Base-by-base conservation (phyloP, 139 green algal genomes). In the Chlamydomonas schloesseri region DNA sequence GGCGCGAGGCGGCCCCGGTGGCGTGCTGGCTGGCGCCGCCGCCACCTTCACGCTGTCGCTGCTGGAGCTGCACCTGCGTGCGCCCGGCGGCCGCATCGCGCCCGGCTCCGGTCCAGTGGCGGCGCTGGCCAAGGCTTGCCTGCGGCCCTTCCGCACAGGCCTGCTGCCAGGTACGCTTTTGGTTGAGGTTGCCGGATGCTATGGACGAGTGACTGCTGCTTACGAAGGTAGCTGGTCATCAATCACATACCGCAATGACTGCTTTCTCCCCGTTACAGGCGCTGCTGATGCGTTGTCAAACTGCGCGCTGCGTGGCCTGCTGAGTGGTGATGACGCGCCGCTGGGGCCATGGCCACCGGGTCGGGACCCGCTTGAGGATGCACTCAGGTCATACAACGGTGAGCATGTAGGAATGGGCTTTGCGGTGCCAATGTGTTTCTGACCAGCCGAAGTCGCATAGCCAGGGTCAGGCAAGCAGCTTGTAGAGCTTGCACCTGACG, bases 301-400 rank as follows among this genome's bases (percentile, higher is more conserved):
- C 26, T 81, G 71, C 31, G 77, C 71, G 31, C 71, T 95, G 75
- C 90, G 83, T 14, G 81, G 88, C 18, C 74, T 92, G 69, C 85
- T 98, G 37, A 86, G 94, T 60, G 50, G 36, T 4, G 90, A 93
- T 46, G 95, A 97, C 69, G 90, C 87, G 8, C 74, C 92, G 33
- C 87, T 98, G 74, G 95, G 95, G 21, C 95, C 95, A 0, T 96
- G 93, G 87, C 84, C 86, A 37, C 78, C 86, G 24, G 90, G 92
- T 3, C 60, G 87, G 37, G 94, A 97, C 85, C 87, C 91, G 8
- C 82, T 95, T 53, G 93, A 97, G 73, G 90, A 95, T 23, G 91
- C 93, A 21, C 92, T 98, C 37, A 37, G 90, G 3, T 74, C 67
- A 11, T 97, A 95, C 86, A 88, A 89, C 47, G 95, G 94, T 91